Conservation (phyloP, 1,284 basidiomycete genomes). For the Volvariella volvacea region DNA sequence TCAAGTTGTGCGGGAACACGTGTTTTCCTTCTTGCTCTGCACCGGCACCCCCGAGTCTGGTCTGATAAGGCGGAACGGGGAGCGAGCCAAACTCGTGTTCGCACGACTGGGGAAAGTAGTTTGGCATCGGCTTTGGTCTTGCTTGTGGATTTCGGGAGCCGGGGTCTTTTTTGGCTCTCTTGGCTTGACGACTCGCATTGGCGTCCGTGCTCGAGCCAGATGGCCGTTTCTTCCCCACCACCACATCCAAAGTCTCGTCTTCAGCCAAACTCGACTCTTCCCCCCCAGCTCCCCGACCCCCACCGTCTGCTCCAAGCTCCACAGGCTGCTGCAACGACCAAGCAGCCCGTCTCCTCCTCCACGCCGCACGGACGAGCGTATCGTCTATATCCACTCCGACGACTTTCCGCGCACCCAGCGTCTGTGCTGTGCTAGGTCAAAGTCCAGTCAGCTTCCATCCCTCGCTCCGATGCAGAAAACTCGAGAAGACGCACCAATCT, state of each 20-base stretch:
- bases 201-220: too few relatives aligned
- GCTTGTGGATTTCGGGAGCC: background rate
- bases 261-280: too few relatives aligned
- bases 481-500: constrained; percentile 51
- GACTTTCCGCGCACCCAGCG: constrained; percentile 50
- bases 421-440: constrained; percentile 45
- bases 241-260: too few relatives aligned
- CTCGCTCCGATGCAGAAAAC: constrained; percentile 2
- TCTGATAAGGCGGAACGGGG: constrained; percentile 44
- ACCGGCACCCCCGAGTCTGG: too few relatives aligned
- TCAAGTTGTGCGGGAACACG: constrained; percentile 68
- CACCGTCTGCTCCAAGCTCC: too few relatives aligned
- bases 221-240: too few relatives aligned
- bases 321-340: constrained; percentile 63
- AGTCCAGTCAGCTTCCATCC: background rate
- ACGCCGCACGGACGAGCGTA: constrained; percentile 60
- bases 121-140: constrained; percentile 9
- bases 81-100: constrained; percentile 68
- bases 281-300: too few relatives aligned
- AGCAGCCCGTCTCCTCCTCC: constrained; percentile 56
- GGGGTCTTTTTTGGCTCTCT: constrained; percentile 10
- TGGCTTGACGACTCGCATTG: too few relatives aligned
- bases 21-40: constrained; percentile 23
- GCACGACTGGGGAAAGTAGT: constrained; percentile 70
- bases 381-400: constrained; percentile 80